Conservation (phyloP, 768 basidiomycete species). For the Auricularia auricula-judae region DNA sequence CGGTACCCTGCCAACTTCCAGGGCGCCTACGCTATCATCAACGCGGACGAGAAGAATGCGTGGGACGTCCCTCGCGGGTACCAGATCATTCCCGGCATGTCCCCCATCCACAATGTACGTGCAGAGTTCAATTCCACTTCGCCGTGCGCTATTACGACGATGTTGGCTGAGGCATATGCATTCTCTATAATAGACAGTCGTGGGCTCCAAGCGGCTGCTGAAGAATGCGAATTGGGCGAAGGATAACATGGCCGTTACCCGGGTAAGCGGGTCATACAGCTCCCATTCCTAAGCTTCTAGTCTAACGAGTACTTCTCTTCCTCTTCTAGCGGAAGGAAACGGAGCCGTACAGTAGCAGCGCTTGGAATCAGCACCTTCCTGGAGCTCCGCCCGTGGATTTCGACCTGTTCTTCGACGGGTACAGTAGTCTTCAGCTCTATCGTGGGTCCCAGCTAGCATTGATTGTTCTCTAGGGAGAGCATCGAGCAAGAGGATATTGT, state of each 20-base stretch:
- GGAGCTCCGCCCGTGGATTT: constrained; percentile 45
- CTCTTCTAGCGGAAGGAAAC: constrained; percentile 38
- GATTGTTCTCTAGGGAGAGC: constrained; percentile 28
- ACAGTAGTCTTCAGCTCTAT: neutral
- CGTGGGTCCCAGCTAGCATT: neutral
- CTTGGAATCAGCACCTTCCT: constrained; percentile 57
- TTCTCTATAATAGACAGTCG: constrained; percentile 30
- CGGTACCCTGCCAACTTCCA: constrained; percentile 45
- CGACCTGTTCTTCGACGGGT: constrained; percentile 47
- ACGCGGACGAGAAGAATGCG: constrained; percentile 37
- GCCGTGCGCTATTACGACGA: too few species aligned
- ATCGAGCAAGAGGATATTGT: constrained; percentile 56
- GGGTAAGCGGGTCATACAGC: neutral
- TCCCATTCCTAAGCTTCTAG: neutral
- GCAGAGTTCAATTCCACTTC: neutral
- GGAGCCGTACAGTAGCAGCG: constrained; percentile 44
- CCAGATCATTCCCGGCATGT: constrained; percentile 48
- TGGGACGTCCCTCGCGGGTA: constrained; percentile 54
- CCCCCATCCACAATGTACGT: constrained; percentile 39
- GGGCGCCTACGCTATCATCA: constrained; percentile 46
- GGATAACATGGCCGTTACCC: constrained; percentile 47
- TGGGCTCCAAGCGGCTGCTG: constrained; percentile 46
- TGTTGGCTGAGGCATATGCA: too few species aligned
- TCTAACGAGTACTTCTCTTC: neutral
- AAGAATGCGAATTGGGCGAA: constrained; percentile 60